These are phyloP conservation scores for Cryptosporidium ubiquitum DNA, from an alignment of 169 alveolate species.

Conservation along the genomic window DNA sequence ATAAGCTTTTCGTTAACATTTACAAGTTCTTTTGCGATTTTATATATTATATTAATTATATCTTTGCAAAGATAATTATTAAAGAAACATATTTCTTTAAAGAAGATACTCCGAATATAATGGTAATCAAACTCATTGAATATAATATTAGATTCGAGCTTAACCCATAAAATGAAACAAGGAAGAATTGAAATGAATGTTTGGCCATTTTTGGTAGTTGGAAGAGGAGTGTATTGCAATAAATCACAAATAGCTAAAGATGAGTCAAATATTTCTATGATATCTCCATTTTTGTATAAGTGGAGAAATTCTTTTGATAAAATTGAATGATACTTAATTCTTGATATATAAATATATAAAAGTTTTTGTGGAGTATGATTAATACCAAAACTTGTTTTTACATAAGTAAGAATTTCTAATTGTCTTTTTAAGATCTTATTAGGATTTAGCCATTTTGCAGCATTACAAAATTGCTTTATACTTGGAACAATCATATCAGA, in stretches of 20 bases:
- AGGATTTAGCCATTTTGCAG: constrained; percentile 60
- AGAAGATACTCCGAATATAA: neutral
- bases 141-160: neutral
- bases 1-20: neutral
- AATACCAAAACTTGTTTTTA: constrained; percentile 16
- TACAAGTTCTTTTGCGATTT: neutral
- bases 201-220: constrained; percentile 48
- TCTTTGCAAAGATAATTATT: neutral
- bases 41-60: neutral
- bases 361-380: constrained; percentile 29
- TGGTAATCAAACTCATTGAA: neutral
- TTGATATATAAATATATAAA: constrained; percentile 25
- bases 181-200: constrained; percentile 17
- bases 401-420: constrained; percentile 24
- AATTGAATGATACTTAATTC: constrained; percentile 23
- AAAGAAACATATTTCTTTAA: constrained; percentile 22
- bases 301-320: constrained; percentile 15
- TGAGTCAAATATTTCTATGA: constrained; percentile 1
- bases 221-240: constrained; percentile 12
- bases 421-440: constrained; percentile 26
- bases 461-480: constrained; percentile 57
- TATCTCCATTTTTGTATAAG: neutral
- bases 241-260: constrained; percentile 43
- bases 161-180: constrained; percentile 27
- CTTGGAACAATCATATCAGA: constrained; percentile 67